Evolutionary conservation across 768 basidiomycete species (phyloP), one percentile per base, ranked within the genome.

Genomic region (Xerocomus brunneocitrinus): DNA sequence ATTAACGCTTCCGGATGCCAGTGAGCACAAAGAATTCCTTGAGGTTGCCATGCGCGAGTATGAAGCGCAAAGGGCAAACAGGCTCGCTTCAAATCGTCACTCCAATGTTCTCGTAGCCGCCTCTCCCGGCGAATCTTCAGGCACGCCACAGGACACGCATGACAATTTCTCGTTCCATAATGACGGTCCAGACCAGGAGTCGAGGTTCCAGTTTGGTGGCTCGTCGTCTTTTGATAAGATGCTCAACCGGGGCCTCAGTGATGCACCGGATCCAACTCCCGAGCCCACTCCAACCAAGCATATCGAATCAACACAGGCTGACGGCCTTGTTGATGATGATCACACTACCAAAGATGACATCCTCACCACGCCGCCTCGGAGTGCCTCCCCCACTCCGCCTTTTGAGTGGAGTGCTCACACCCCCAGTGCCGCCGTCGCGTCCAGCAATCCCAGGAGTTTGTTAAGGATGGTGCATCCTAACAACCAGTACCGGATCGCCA

Each of bases 1-100:
- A 34, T 62, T 74, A 32, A 82, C 82, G 19, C 83, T 83, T n/a
- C 71, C 72, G 5, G 65, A 73, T 49, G 79, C 79, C 2, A 73
- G 70, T 41, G 68, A 74, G 14, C 65, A 67, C 54, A 50, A 47
- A 14, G 56, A 58, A 34, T 58, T 58, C 48, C 36, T 69, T 34
- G 65, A 57, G 28, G 49, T 31, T 39, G 58, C 61, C 24, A 63
- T 65, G 58, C 61, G 58, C 55, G 30, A 59, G 42, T 69, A 70
- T 41, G 69, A 66, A 3, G 59, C 49, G 25, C 55, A 55, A 54
- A 61, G 50, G 47, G 57, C 62, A 41, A 61, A 40, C 41, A 49
- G 49, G 46, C 31, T 51, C 16, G 38, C 47, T 36, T 50, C 58
- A 31, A 49, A 43, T 35, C 39, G 45, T 58, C 60, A 30, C 34